Percentiles rank a stretch among this genome's conserved stretches.
phyloP scores from a whole-genome alignment of 495 filamentous ascomycete species.

The Stereocaulon alpinum region DNA sequence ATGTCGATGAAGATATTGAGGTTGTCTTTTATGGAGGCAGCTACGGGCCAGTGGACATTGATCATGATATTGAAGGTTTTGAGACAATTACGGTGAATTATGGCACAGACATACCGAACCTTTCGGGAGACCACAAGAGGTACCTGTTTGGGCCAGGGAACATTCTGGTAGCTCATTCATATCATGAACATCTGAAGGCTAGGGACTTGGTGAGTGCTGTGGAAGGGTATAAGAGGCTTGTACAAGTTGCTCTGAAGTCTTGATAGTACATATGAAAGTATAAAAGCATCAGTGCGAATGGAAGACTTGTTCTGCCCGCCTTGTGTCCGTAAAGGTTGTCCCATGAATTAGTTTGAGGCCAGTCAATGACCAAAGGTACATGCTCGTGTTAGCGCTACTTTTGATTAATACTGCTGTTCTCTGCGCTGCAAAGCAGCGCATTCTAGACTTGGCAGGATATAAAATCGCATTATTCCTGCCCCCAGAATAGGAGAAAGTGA shows the following conservation, averaged over 20 bases:
- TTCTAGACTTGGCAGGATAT: too few species aligned
- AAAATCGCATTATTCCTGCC: too few species aligned
- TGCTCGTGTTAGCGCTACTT: too few species aligned
- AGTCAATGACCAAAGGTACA: too few species aligned
- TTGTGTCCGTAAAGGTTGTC: too few species aligned
- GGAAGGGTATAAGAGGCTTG: constrained; percentile 56
- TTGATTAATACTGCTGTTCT: too few species aligned
- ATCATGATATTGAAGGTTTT: constrained; percentile 74
- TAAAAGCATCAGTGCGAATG: too few species aligned
- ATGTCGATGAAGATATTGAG: constrained; percentile 48
- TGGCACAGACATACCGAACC: constrained; percentile 79
- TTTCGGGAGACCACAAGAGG: constrained; percentile 60
- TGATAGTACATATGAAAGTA: too few species aligned
- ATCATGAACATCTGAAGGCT: constrained; percentile 68
- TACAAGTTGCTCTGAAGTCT: constrained; percentile 10
- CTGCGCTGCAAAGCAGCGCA: too few species aligned
- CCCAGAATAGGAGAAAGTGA: too few species aligned
- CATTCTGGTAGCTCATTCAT: constrained; percentile 81
- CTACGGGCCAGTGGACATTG: constrained; percentile 67
- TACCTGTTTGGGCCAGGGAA: constrained; percentile 86
- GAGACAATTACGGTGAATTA: constrained; percentile 75
- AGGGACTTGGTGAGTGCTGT: constrained; percentile 59
- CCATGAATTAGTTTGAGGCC: too few species aligned
- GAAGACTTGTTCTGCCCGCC: too few species aligned
- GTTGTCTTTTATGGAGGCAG: constrained; percentile 44